Percentiles rank a stretch among this genome's conserved stretches.
Conservation (phyloP, 495 filamentous ascomycete genomes). For the Penicillium lividum region DNA sequence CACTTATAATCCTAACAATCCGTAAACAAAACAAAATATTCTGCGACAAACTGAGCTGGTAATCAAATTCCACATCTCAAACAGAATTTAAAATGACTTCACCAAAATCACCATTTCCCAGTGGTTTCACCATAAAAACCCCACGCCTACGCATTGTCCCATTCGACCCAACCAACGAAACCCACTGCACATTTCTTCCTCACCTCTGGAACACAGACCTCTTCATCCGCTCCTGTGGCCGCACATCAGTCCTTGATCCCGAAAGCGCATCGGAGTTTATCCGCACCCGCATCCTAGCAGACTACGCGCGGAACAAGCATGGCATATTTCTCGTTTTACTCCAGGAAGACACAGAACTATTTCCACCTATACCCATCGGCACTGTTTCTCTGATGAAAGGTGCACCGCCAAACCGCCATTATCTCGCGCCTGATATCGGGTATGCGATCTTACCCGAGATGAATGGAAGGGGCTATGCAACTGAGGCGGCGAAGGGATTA, state of each 20-base stretch:
- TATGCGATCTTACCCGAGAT: conserved; percentile 34
- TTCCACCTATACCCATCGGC: conserved; percentile 21
- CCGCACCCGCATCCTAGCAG: conserved; percentile 16
- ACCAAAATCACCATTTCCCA: conserved; percentile 14
- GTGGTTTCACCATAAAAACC: conserved; percentile 31
- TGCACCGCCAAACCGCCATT: conserved; percentile 20
- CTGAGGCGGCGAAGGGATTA: conserved; percentile 34
- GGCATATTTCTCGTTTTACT: conserved; percentile 34
- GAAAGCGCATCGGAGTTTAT: conserved; percentile 26
- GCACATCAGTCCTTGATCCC: conserved; percentile 23
- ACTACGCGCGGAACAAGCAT: conserved; percentile 32
- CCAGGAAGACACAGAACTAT: neutral
- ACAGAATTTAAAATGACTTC: neutral
- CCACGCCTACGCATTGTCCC: conserved; percentile 35
- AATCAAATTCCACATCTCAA: too few relatives aligned
- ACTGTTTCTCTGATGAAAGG: conserved; percentile 34
- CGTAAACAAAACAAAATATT: neutral
- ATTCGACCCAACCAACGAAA: conserved; percentile 26
- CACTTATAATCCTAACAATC: neutral
- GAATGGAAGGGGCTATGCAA: conserved; percentile 40
- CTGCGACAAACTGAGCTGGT: too few relatives aligned
- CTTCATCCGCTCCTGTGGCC: conserved; percentile 26
- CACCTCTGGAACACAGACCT: conserved; percentile 39
- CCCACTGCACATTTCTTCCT: conserved; percentile 38
- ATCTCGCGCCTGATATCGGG: conserved; percentile 36